Percentiles rank a stretch among this genome's conserved stretches.
Evolutionary conservation across 495 filamentous ascomycete genomes (phyloP).

Genomic region (Cladorrhinum samala): DNA sequence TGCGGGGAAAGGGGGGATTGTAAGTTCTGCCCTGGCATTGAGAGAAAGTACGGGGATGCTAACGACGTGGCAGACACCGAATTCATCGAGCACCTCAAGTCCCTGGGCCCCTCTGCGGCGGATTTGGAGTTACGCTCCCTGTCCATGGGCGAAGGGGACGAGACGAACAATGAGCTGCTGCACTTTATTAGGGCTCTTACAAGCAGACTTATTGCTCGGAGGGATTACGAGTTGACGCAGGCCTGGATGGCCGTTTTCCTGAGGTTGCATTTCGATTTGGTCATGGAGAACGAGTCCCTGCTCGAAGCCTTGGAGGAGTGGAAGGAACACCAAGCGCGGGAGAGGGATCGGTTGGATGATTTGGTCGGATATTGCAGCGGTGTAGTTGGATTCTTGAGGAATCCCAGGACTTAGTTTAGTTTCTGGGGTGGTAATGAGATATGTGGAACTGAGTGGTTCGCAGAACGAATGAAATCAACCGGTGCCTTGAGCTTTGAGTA

Average conservation of each 20-base stretch:
- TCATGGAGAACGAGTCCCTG: conserved; percentile 36
- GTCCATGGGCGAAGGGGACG: conserved; percentile 35
- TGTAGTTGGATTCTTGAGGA: conserved; percentile 81
- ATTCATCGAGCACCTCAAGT: conserved; percentile 71
- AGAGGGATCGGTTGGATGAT: conserved; percentile 62
- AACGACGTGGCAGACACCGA: conserved; percentile 36
- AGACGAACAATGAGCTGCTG: conserved; percentile 42
- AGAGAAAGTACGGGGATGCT: not conserved
- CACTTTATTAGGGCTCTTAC: conserved; percentile 75
- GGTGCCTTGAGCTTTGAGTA: no score
- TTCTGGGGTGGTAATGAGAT: no score
- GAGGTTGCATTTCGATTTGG: conserved; percentile 57
- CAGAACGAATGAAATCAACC: no score
- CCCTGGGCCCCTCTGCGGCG: conserved; percentile 70
- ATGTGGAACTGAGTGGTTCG: no score
- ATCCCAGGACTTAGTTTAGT: conserved; percentile 40
- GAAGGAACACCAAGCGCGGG: conserved; percentile 59
- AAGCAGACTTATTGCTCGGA: conserved; percentile 52
- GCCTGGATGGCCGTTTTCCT: conserved; percentile 96
- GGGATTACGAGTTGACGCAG: conserved; percentile 88
- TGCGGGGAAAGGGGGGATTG: conserved; percentile 46
- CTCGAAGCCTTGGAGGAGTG: conserved; percentile 54
- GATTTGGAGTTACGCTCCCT: conserved; percentile 87
- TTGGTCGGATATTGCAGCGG: conserved; percentile 83
- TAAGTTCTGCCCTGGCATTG: no score